Conservation (phyloP, 768 basidiomycete genomes). For the Floccularia luteovirens region DNA sequence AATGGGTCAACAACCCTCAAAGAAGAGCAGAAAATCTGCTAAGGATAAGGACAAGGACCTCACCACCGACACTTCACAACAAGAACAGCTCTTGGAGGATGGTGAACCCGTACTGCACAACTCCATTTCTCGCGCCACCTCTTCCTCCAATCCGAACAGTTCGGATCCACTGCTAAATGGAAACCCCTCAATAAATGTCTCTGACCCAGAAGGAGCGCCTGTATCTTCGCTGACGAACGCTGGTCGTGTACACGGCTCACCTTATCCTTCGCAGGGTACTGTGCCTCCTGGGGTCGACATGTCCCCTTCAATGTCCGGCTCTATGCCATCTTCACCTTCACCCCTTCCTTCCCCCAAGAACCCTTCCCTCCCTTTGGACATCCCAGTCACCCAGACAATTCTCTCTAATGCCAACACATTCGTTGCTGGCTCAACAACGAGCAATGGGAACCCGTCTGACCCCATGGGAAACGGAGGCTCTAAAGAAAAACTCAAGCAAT, state of each 20-base stretch:
- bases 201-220: conserved; percentile 30
- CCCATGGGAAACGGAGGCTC: conserved; percentile 32
- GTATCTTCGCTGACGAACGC: conserved; percentile 14
- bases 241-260: conserved; percentile 25
- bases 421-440: conserved; percentile 43
- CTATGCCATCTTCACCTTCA: conserved; percentile 27
- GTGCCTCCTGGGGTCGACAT: conserved; percentile 22
- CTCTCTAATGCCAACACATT: conserved; percentile 60
- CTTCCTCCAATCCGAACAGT: conserved; percentile 22
- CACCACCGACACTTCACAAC: conserved; percentile 30
- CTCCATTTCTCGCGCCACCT: conserved; percentile 37
- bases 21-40: conserved; percentile 64
- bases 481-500: conserved; percentile 57
- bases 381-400: conserved; percentile 78
- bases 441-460: conserved; percentile 31
- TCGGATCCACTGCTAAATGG: conserved; percentile 36
- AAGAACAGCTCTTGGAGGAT: conserved; percentile 26
- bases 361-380: conserved; percentile 56
- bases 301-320: conserved; percentile 26
- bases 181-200: conserved; percentile 33
- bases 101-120: conserved; percentile 9
- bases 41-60: conserved; percentile 65
- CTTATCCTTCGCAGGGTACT: conserved; percentile 22
- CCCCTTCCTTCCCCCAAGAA: conserved; percentile 33
- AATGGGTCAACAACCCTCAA: conserved; percentile 84